Conservation (phyloP, 1,139 yeast species). For the Yamadazyma conglobata region DNA sequence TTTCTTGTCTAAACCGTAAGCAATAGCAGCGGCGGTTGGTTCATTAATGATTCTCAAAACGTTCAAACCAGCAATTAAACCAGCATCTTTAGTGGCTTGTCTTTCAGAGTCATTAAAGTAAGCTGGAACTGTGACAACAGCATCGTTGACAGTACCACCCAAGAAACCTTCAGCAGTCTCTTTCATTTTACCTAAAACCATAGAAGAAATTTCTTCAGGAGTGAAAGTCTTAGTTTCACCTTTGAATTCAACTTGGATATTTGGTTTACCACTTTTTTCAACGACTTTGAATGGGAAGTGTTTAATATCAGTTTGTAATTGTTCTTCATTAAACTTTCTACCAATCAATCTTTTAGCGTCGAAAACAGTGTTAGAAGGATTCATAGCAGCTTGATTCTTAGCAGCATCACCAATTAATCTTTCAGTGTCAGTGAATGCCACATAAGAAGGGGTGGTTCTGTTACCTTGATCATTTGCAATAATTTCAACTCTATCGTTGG, state of each 20-base stretch:
- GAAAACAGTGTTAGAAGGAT: constrained; percentile 62
- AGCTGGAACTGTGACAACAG: constrained; percentile 70
- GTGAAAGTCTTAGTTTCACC: constrained; percentile 64
- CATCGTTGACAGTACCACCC: constrained; percentile 59
- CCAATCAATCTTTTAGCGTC: constrained; percentile 71
- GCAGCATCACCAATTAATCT: constrained; percentile 72
- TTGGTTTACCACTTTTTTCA: constrained; percentile 58
- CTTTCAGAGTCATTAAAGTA: constrained; percentile 59
- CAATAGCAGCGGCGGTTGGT: constrained; percentile 63
- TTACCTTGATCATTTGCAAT: constrained; percentile 72
- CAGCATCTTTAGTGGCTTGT: constrained; percentile 62
- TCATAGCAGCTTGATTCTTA: constrained; percentile 69
- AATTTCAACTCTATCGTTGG: constrained; percentile 67
- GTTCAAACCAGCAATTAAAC: constrained; percentile 57
- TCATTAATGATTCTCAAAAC: constrained; percentile 58
- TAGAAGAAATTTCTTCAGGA: constrained; percentile 68
- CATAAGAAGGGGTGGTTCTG: constrained; percentile 69
- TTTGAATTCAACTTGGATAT: constrained; percentile 58
- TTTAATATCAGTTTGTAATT: constrained; percentile 54
- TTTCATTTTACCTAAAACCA: constrained; percentile 63
- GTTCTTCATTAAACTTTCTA: constrained; percentile 57
- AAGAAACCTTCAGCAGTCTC: constrained; percentile 63
- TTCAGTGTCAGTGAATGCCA: constrained; percentile 65
- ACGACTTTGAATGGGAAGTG: constrained; percentile 64
- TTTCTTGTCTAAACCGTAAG: constrained; percentile 66